Evolutionary conservation across 2,329 filamentous ascomycete species (phyloP), one percentile per base, ranked within the genome.

Genomic region (Exophiala aquamarina): DNA sequence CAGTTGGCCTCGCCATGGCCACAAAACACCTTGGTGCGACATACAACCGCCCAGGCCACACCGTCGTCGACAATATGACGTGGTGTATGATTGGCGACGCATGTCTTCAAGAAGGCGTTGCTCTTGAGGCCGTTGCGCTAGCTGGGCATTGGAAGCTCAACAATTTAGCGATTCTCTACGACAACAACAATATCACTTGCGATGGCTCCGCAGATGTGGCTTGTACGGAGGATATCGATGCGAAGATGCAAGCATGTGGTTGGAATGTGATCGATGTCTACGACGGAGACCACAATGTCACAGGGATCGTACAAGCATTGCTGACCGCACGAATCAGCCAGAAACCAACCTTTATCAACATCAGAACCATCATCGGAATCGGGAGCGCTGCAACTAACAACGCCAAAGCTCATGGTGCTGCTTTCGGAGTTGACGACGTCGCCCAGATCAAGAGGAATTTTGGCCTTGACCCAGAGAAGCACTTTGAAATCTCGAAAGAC

Each of bases 131-230:
- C 0, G 73, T 83, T 38, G 73, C 73, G 3, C 70, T 81, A 4
- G 78, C 78, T 4, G 79, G 78, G 1, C 77, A 81, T 59, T 70
- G 72, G 61, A 71, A 69, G 52, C 66, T 83, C 8, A 74, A 77
- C 63, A 82, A 82, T 59, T 63, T 83, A 1, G 73, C 72, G 3
- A 63, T 82, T 19, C 75, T 81, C 37, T 82, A 82, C 54, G 79
- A 82, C 54, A 82, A 83, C 62, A 82, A 82, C 60, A 74, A 79
- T 56, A 67, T 82, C 38, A 81, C 78, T 4, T 82, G 78, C 56
- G 79, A 82, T 47, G 79, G 79, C 1, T 72, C 70, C 2, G 71
- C 81, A 2, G 76, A 81, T 59, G 65, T 74, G 20, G 71, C 71
- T 2, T 79, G 78, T 50, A 77, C 70, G 0, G 78, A 82, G 55